Evolutionary conservation across 1,284 basidiomycete genomes (phyloP), one percentile per base, ranked within the genome.

Genomic region (Cutaneotrichosporon curvatum): DNA sequence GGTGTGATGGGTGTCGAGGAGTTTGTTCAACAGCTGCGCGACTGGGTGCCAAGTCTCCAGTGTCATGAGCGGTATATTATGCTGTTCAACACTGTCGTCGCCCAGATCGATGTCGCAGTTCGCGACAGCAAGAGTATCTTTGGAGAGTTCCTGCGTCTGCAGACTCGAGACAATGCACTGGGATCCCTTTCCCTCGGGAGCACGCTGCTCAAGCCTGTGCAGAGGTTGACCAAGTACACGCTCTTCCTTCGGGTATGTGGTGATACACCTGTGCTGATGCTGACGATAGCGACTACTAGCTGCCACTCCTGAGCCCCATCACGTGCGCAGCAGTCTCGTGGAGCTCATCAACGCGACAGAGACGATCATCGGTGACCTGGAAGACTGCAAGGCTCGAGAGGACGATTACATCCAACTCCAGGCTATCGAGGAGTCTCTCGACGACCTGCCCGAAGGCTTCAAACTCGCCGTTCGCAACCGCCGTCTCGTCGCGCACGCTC

Each of bases 31-130:
- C 67, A 74, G 2, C 68, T 90, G 21, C 73, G 78, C 16, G 62
- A 68, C 1, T 83, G 84, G 62, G 75, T 89, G 15, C 72, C 78
- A 1, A 76, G 75, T 38, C 70, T 91, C 32, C 84, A 89, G 62
- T 77, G 85, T 4, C 87, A 94, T 61, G 86, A 89, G 65, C 83
- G 85, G 11, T 94, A 91, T 66, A 71, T 94, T 4, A 81, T 85
- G 14, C 76, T 80, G 39, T 76, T 90, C 37, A 82, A 83, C 42
- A 74, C 76, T 21, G 79, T 83, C 0, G 75, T 76, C 2, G 69
- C 74, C 7, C 61, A 76, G 44, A 79, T 89, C 31, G 77, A 79
- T 40, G 66, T 72, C 28, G 71, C 82, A 56, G 65, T 80, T n/a
- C 67, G 72, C 10, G 79, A 83, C 52, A 63, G 69, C 15, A 65